Conservation (phyloP, 1,284 basidiomycete species). For the Boletus sp. region DNA sequence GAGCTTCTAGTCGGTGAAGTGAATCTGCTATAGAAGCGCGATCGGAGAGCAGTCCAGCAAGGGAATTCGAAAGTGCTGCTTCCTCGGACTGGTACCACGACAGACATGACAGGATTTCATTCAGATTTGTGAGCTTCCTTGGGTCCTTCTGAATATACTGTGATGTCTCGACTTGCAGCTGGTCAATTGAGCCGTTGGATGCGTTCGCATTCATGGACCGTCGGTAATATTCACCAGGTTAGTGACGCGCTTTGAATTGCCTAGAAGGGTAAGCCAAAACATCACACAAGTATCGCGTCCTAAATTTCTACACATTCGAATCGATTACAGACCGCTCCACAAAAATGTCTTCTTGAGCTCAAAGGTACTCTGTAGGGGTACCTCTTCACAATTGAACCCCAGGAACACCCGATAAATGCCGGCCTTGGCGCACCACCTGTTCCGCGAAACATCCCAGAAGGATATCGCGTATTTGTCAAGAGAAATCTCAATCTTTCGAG, state of each 20-base stretch:
- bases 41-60: slow-evolving; percentile 73
- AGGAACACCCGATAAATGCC: too few relatives aligned
- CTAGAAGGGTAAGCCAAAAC: too few relatives aligned
- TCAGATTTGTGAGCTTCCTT: slow-evolving; percentile 60
- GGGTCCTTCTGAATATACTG: slow-evolving; percentile 42
- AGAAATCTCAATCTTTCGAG: too few relatives aligned
- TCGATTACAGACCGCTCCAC: too few relatives aligned
- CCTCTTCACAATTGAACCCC: too few relatives aligned
- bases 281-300: too few relatives aligned
- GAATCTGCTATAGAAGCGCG: slow-evolving; percentile 69
- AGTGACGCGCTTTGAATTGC: neutral
- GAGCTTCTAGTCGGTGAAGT: slow-evolving; percentile 62
- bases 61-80: slow-evolving; percentile 74
- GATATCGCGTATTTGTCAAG: too few relatives aligned
- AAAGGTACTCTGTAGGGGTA: too few relatives aligned
- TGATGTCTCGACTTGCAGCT: slow-evolving; percentile 15
- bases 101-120: slow-evolving; percentile 71
- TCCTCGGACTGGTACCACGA: slow-evolving; percentile 80
- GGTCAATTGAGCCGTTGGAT: slow-evolving; percentile 15
- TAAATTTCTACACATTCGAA: too few relatives aligned
- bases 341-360: too few relatives aligned
- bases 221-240: neutral
- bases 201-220: slow-evolving; percentile 18
- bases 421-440: too few relatives aligned
- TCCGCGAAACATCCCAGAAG: too few relatives aligned